Conservation (phyloP, 192 early-diverging fungal species). For the Linnemannia zychae region DNA sequence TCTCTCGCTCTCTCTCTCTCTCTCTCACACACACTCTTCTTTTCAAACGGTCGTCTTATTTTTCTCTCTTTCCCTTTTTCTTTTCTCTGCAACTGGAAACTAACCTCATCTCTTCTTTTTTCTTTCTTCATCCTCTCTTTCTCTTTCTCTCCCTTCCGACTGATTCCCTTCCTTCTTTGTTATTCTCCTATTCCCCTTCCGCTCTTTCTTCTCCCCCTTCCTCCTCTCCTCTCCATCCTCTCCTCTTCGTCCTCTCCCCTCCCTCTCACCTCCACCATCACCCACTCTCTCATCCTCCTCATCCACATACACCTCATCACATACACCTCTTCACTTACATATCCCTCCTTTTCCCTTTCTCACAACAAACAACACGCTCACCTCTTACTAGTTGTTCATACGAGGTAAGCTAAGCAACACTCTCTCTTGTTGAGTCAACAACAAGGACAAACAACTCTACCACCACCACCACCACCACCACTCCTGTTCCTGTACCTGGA, state of each 20-base stretch:
- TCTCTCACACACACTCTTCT: too few relatives aligned
- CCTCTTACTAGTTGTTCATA: neutral
- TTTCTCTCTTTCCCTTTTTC: neutral
- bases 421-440: neutral
- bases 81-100: neutral
- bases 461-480: too few relatives aligned
- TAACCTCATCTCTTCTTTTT: neutral
- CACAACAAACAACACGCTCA: neutral
- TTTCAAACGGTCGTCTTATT: neutral
- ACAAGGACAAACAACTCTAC: neutral
- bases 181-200: neutral
- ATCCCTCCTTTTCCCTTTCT: too few relatives aligned
- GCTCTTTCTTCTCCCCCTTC: neutral
- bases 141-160: neutral
- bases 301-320: too few relatives aligned
- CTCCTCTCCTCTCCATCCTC: neutral
- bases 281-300: neutral
- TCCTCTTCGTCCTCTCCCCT: neutral
- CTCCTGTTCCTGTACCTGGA: neutral
- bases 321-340: too few relatives aligned
- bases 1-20: slow-evolving; percentile 6
- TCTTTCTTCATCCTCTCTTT: slow-evolving; percentile 1
- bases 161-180: neutral
- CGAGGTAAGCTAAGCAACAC: neutral
- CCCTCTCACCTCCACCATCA: slow-evolving; percentile 7